Base-by-base conservation (phyloP, 441 rosid species). In the Breynia disticha region DNA sequence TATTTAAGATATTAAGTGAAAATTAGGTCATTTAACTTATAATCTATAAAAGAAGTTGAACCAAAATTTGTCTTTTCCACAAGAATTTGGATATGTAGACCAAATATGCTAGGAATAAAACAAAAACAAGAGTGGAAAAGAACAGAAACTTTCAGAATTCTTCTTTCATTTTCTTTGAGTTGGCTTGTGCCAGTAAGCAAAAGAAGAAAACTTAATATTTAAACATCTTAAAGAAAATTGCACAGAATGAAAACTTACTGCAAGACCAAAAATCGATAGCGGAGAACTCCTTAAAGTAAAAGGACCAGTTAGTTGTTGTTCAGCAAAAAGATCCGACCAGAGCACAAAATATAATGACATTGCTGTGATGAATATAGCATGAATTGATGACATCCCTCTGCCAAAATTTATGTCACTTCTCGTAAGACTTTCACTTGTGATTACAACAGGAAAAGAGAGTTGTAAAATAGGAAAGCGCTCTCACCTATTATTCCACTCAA, bases 401-500 rank as follows among this genome's bases (percentile, higher is more conserved):
- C 48, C n/a, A 62, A 61, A 62, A 59, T 42, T 35, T 42, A 22
- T 16, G 48, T 2, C 21, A 35, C 13, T 47, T 20, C 32, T 47
- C 52, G 46, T 16, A 47, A 51, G 55, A 35, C 18, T 15, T 20
- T 16, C 2, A 12, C 11, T 24, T 48, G 15, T n/a, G 9, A 18
- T 46, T 51, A 11, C 37, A 28, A 11, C 10, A 37, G 11, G 17
- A 7, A 39, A 19, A 41, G 11, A 11, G 41, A 24, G 32, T 50
- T 13, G 12, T 45, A 11, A 20, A 39, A 42, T 20, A 35, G 35
- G 39, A 46, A 50, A 8, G 14, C 16, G 49, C 15, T 56, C 60
- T 65, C 49, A 76, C 81, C 81, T 41, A 50, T 76, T 76, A 56
- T 71, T 71, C 81, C 81, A 76, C 58, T 76, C 81, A 16, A 67